A percentile compares a stretch with the other conserved stretches of the same genome.
Conservation (phyloP, 208 protist species). For the Trypanosoma scelopori region DNA sequence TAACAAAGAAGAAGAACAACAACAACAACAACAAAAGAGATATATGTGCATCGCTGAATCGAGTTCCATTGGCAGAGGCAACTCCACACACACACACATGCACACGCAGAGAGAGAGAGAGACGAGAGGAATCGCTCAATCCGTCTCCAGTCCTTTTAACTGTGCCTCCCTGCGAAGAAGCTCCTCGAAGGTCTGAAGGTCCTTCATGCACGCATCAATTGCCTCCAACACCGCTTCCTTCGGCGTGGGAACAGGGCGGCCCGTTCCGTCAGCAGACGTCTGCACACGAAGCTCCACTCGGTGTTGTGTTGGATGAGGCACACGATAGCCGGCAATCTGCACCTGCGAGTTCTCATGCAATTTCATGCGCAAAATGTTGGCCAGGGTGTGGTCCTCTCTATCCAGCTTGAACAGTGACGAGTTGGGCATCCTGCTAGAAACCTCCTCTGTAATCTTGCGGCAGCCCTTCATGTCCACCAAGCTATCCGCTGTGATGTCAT, state of each 20-base stretch:
- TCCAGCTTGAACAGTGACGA: conserved; percentile 88
- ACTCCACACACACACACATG: no score
- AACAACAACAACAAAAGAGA: no score
- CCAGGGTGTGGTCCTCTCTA: conserved; percentile 90
- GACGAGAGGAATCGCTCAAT: no score
- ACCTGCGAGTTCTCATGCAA: conserved; percentile 80
- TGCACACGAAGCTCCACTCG: conserved; percentile 86
- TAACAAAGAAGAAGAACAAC: no score
- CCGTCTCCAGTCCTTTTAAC: conserved; percentile 50
- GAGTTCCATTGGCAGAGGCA: no score
- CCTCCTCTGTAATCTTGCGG: conserved; percentile 78
- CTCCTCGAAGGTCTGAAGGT: conserved; percentile 80
- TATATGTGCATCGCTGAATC: no score
- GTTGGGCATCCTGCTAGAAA: conserved; percentile 80
- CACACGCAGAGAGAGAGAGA: no score
- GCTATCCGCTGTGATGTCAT: conserved; percentile 88
- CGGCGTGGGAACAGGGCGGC: conserved; percentile 56
- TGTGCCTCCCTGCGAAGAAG: conserved; percentile 66
- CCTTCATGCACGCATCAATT: conserved; percentile 73
- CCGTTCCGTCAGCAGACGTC: conserved; percentile 64
- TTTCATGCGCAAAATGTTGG: conserved; percentile 89
- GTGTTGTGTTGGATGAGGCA: conserved; percentile 91
- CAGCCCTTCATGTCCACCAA: conserved; percentile 84
- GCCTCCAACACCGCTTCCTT: conserved; percentile 77
- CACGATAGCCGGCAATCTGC: conserved; percentile 85